These are phyloP conservation scores for Collariella sp. DNA, from an alignment of 495 filamentous ascomycete genomes.

Conservation along the genomic window DNA sequence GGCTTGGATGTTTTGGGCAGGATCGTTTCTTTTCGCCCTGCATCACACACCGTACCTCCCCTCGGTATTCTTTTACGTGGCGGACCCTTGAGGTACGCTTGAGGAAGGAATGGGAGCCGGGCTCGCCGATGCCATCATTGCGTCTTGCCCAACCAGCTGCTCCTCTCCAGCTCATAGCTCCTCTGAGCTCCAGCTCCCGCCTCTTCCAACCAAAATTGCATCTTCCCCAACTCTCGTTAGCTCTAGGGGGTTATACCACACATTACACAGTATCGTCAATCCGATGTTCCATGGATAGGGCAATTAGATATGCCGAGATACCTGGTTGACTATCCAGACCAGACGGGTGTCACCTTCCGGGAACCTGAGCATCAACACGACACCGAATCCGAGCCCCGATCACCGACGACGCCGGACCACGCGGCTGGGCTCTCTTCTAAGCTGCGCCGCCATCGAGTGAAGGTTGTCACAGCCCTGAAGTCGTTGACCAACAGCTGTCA, in stretches of 20 bases:
- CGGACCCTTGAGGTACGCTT: too few species aligned
- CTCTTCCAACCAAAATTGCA: not conserved
- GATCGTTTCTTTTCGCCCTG: too few species aligned
- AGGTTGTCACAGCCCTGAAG: constrained; percentile 36
- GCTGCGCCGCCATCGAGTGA: constrained; percentile 33
- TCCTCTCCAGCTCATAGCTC: not conserved
- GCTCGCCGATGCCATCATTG: too few species aligned
- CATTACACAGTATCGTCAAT: constrained; percentile 3
- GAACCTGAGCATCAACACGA: constrained; percentile 4
- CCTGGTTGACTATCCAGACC: constrained; percentile 11
- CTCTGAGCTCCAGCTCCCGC: not conserved
- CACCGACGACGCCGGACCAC: not conserved
- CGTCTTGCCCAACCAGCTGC: not conserved
- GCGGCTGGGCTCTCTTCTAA: constrained; percentile 23
- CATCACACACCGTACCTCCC: too few species aligned
- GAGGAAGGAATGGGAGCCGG: too few species aligned
- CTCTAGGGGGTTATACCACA: constrained; percentile 4
- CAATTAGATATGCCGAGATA: constrained; percentile 24
- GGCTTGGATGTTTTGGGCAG: too few species aligned
- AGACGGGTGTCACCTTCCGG: constrained; percentile 3
- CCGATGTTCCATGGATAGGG: constrained; percentile 15
- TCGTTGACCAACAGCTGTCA: constrained; percentile 40
- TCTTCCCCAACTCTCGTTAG: constrained; percentile 14
- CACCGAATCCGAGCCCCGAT: not conserved
- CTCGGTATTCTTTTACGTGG: too few species aligned